Evolutionary conservation across 441 rosid genomes (phyloP).

Genomic region (Arabidopsis lyrata): DNA sequence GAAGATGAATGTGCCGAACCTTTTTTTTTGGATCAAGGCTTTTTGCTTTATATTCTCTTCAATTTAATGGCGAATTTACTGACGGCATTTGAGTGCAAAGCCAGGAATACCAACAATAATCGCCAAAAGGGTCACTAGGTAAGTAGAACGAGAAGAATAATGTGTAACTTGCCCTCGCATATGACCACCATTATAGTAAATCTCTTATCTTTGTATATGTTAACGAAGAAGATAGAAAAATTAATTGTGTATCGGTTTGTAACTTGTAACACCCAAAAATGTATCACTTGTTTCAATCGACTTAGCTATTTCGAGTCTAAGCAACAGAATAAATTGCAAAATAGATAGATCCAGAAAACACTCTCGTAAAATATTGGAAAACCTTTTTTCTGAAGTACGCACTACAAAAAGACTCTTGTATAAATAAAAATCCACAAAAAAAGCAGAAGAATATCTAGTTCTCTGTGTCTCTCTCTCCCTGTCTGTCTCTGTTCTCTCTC

Average conservation of each 20-base stretch:
- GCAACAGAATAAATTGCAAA: neutral
- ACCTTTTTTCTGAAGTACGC: conserved; percentile 8
- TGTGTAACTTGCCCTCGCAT: too few species aligned
- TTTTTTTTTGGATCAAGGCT: too few species aligned
- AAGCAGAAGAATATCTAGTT: neutral
- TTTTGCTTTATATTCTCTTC: too few species aligned
- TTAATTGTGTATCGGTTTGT: too few species aligned
- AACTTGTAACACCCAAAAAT: too few species aligned
- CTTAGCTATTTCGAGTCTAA: neutral
- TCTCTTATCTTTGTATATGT: too few species aligned
- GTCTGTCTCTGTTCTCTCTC: neutral
- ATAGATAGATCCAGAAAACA: neutral
- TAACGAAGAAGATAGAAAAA: too few species aligned
- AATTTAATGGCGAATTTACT: too few species aligned
- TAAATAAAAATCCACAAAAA: neutral
- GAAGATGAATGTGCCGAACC: neutral
- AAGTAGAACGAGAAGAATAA: neutral
- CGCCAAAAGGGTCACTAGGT: neutral
- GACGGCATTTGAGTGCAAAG: neutral
- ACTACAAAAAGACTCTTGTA: conserved; percentile 14
- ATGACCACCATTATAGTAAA: too few species aligned
- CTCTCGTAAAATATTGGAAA: conserved; percentile 19
- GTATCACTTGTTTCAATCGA: too few species aligned
- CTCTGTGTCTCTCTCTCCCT: neutral
- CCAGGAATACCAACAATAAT: neutral